Base-by-base conservation (phyloP, 2,329 filamentous ascomycete genomes). In the Triangularia verruculosa region DNA sequence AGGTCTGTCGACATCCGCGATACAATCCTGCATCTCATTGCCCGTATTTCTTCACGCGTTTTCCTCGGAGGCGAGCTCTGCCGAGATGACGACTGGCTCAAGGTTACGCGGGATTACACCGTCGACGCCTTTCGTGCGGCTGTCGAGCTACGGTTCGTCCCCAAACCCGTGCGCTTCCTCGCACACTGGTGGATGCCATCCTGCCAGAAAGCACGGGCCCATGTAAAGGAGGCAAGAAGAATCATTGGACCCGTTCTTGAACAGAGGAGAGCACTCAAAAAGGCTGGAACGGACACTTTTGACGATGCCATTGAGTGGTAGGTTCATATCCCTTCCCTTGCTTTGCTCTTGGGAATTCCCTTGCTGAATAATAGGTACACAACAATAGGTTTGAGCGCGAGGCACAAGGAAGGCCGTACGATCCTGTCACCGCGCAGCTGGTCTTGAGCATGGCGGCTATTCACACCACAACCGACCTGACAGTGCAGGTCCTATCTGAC, bases 1-100 rank as follows among this genome's bases (percentile, higher is more conserved):
- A 72, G 72, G 11, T 68, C 75, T 1, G 68, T 76, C 32, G 63
- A 68, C 22, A 73, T 82, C 39, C 72, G 74, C 11, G 68, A 73
- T 0, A 70, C 75, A 30, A 61, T 81, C 20, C 76, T 81, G 1
- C 72, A 76, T 15, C 67, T 82, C 8, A 76, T 86, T 9, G 79
- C 81, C 15, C 79, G 81, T 8, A 67, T 84, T 11, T 82, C 82
- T 0, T 80, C 82, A 1, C 75, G 80, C 4, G 76, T 83, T 2
- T 83, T 84, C 64, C 70, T 83, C 1, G 82, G 82, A 3, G 67
- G 71, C 3, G 71, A 74, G 3, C 68, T 82, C 12, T 81, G 79
- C 70, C 78, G 79, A 5, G 76, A 83, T 66, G 69, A 77, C 28
- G 72, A 76, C 34, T 85, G 82, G 82, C 74, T 83, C 17, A 70